Evolutionary conservation across 805 yeast genomes (phyloP), one percentile per base, ranked within the genome.

Genomic region (Candida endomychidarum): DNA sequence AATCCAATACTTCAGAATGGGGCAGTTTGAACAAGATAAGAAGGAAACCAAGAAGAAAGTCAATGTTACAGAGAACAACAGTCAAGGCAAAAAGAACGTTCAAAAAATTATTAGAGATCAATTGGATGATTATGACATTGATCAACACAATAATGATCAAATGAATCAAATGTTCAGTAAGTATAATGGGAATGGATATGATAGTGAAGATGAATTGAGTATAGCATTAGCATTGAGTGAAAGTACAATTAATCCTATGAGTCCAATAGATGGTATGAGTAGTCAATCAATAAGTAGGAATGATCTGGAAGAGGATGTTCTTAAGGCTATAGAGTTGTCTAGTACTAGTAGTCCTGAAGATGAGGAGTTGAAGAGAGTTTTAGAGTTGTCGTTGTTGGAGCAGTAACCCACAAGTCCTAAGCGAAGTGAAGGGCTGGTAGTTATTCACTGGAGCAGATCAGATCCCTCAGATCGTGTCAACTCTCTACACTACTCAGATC

Each of bases 1-100:
- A 2, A 56, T 71, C 1, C 78, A 74, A 43, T 70, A 70, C 47
- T 75, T 75, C 48, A 69, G 65, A 40, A 68, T 72, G 57, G 80
- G 78, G 1, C 69, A 65, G 23, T 48, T 51, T 14, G 53, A 55
- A 6, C 17, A 20, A 8, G 21, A 20, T 15, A 25, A 23, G 21
- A 19, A 42, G 37, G 34, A 37, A 15, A 7, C 18, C 7, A 28
- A 40, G 36, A 49, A 52, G 34, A 51, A 48, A 41, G 47, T 47
- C 15, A 50, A 49, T 22, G 37, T 42, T 2, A 51, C 49, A 1
- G 49, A 48, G 8, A 60, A 60, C 10, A 47, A 43, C 20, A 24
- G 37, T 24, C 16, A 18, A 5, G 31, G 22, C 2, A 63, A 65
- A 25, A 45, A 42, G 45, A 48, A 52, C 3, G 31, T 40, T 2